Evolutionary conservation across 2,329 filamentous ascomycete species (phyloP), one percentile per base, ranked within the genome.

Genomic region (Stylonectria norvegica): DNA sequence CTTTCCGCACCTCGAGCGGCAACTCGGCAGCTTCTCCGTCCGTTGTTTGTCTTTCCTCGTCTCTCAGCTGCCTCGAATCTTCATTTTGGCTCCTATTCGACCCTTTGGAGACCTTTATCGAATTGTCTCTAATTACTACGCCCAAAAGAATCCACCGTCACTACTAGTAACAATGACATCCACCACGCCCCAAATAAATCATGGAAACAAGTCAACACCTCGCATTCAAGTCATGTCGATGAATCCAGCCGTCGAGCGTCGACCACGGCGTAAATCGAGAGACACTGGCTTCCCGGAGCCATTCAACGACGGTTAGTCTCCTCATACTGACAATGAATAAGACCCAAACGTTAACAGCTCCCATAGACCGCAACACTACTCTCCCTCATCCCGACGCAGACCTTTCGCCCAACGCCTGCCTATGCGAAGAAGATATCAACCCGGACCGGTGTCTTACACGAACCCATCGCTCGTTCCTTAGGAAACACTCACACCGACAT

Each of bases 341-440:
- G 5, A 5, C 11, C 12, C 14, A 15, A 25, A 31, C 38, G 23
- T 46, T 52, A 36, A 56, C 35, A 9, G 15, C 17, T 11, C 14
- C 20, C 12, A 3, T 44, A 73, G 73, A 60, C 32, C 68, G 72
- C 46, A 83, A 81, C 52, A 84, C 80, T 11, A 80, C 78, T 3
- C 66, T 78, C 12, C 76, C 75, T 15, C 79, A 83, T 45, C 80
- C 80, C 16, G 78, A 81, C 14, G 80, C 80, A 42, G 71, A 81
- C 50, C 68, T 76, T 5, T 74, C 71, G 11, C 71, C 72, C 34
- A 70, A 77, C 45, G 79, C 78, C 31, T 72, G 66, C 52, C 77
- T 84, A 43, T 71, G 71, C 27, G 70, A 74, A 38, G 70, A 75
- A 38, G 76, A 81, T 47, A 61, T 78, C 31, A 66, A 71, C 38